Evolutionary conservation across 352 stramenopile genomes (phyloP).

Genomic region (Globisporangium nunn): DNA sequence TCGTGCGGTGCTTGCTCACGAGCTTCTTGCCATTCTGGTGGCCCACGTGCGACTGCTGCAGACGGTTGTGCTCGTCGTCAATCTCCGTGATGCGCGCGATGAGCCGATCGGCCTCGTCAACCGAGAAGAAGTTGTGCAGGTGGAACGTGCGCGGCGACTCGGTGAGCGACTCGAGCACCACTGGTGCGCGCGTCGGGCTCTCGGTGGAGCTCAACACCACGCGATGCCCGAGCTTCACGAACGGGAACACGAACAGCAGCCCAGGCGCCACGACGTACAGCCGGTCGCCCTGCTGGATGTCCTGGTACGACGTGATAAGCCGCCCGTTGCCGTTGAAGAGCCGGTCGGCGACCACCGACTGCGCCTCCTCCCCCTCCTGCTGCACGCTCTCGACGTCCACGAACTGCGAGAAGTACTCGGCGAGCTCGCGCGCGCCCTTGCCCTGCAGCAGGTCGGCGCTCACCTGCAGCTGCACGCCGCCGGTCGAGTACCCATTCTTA

Average conservation of each 20-base stretch:
- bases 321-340: slow-evolving; percentile 65
- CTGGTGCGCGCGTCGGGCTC: slow-evolving; percentile 47
- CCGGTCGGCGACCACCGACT: slow-evolving; percentile 49
- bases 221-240: slow-evolving; percentile 71
- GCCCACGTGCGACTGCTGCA: slow-evolving; percentile 76
- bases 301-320: slow-evolving; percentile 39
- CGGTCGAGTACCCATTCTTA: slow-evolving; percentile 73
- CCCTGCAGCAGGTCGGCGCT: slow-evolving; percentile 45
- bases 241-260: slow-evolving; percentile 73
- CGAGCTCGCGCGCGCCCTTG: slow-evolving; percentile 43
- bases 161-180: slow-evolving; percentile 71
- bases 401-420: slow-evolving; percentile 78
- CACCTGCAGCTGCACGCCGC: slow-evolving; percentile 67
- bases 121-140: slow-evolving; percentile 84
- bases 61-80: slow-evolving; percentile 70
- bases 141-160: slow-evolving; percentile 82
- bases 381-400: slow-evolving; percentile 55
- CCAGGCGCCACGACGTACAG: slow-evolving; percentile 70
- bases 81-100: slow-evolving; percentile 79
- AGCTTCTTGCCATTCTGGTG: slow-evolving; percentile 66
- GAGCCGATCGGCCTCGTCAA: slow-evolving; percentile 71
- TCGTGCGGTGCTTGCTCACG: slow-evolving; percentile 70
- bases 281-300: slow-evolving; percentile 46
- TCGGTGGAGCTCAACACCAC: slow-evolving; percentile 43
- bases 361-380: background rate